A percentile compares a stretch with the other conserved stretches of the same genome.
phyloP scores from a whole-genome alignment of 495 filamentous ascomycete genomes.

The Parmelia sp. region DNA sequence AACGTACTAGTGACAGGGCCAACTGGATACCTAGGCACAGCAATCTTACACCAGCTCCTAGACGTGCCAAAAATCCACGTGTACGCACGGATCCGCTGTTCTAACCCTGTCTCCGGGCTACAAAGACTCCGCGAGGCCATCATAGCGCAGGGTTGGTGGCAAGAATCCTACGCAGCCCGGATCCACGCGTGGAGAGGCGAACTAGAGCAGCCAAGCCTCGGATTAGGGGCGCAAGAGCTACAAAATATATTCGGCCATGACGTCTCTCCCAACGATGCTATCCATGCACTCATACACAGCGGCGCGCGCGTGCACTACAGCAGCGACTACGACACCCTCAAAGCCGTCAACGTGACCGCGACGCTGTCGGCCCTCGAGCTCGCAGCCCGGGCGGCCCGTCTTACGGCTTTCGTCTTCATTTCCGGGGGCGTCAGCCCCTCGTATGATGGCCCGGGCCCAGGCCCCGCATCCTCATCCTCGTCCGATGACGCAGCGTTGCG shows the following conservation, averaged over 20 bases:
- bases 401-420: slow-evolving; percentile 26
- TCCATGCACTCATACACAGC: slow-evolving; percentile 70
- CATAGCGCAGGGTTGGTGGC: background rate
- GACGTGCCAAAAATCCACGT: slow-evolving; percentile 34
- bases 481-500: background rate
- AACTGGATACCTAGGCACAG: slow-evolving; percentile 32
- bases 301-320: slow-evolving; percentile 53
- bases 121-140: background rate
- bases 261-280: slow-evolving; percentile 19
- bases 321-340: slow-evolving; percentile 35
- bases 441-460: background rate
- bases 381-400: slow-evolving; percentile 9
- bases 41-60: slow-evolving; percentile 40
- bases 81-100: slow-evolving; percentile 8
- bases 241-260: background rate
- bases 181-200: slow-evolving; percentile 5
- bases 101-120: background rate
- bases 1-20: slow-evolving; percentile 2
- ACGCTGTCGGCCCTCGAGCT: slow-evolving; percentile 35
- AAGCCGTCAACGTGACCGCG: slow-evolving; percentile 36
- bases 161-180: background rate
- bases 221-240: background rate
- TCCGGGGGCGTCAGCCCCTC: slow-evolving; percentile 27
- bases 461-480: slow-evolving; percentile 4
- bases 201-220: background rate